Percentiles rank a stretch among this genome's conserved stretches.
These are phyloP conservation scores for Syzygium aromaticum DNA, from an alignment of 345 rosid genomes.

Conservation along the genomic window DNA sequence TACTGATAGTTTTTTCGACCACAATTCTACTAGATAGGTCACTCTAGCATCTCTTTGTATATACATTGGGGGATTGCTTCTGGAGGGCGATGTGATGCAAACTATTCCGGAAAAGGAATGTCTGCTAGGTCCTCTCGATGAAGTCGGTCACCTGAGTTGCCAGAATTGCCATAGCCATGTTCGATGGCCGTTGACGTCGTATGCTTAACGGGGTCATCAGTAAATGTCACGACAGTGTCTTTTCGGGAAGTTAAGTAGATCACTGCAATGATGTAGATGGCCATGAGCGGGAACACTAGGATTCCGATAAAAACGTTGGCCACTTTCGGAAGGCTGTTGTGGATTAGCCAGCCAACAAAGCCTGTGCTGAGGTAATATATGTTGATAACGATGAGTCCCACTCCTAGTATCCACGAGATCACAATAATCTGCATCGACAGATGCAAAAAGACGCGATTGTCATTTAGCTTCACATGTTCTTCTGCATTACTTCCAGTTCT, in stretches of 20 bases:
- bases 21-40: not conserved
- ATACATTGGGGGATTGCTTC: not conserved
- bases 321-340: conserved; percentile 26
- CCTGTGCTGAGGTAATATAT: conserved; percentile 42
- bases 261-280: conserved; percentile 27
- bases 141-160: not conserved
- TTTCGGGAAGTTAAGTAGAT: conserved; percentile 42
- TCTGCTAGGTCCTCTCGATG: conserved; percentile 42
- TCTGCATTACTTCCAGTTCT: not conserved
- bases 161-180: conserved; percentile 14
- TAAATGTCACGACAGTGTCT: conserved; percentile 27
- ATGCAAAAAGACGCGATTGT: not conserved
- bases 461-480: not conserved
- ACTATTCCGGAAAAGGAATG: conserved; percentile 20
- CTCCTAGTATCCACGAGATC: conserved; percentile 50
- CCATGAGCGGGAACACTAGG: conserved; percentile 47
- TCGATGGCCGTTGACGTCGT: not conserved
- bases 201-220: conserved; percentile 9
- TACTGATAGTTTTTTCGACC: not conserved
- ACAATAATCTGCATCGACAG: conserved; percentile 26
- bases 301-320: conserved; percentile 41
- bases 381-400: conserved; percentile 47
- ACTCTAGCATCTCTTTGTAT: not conserved
- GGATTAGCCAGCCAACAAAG: conserved; percentile 40
- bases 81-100: not conserved